Percentiles rank a stretch among this genome's conserved stretches.
These are phyloP conservation scores for Globisporangium spinosum DNA, from an alignment of 352 stramenopile species.

Conservation along the genomic window DNA sequence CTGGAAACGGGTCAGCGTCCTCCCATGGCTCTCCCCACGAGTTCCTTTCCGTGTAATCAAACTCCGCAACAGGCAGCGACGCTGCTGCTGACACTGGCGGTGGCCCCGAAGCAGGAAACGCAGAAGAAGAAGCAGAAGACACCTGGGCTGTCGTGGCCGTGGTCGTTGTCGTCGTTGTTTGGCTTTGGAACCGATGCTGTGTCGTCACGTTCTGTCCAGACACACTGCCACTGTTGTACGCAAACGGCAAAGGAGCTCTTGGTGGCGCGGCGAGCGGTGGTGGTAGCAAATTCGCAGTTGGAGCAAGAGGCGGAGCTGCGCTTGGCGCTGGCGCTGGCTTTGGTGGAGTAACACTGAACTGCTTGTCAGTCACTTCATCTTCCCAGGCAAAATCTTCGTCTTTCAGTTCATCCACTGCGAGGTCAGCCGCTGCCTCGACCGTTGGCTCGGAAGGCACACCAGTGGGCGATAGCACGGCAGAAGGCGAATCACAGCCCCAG, in stretches of 20 bases:
- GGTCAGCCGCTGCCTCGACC: constrained; percentile 21
- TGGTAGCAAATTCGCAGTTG: not conserved
- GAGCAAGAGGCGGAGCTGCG: not conserved
- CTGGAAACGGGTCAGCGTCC: constrained; percentile 8
- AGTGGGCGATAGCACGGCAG: constrained; percentile 61
- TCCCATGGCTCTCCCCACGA: constrained; percentile 22
- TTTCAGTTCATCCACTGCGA: constrained; percentile 7
- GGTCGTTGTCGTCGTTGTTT: not conserved
- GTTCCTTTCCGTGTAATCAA: constrained; percentile 18
- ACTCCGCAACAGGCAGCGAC: constrained; percentile 16
- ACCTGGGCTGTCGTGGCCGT: not conserved
- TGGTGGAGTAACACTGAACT: constrained; percentile 18
- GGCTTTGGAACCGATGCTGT: constrained; percentile 5
- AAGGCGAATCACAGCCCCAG: constrained; percentile 71
- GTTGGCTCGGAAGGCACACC: constrained; percentile 41
- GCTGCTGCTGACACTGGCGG: constrained; percentile 12
- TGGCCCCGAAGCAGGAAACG: constrained; percentile 14
- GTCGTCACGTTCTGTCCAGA: not conserved
- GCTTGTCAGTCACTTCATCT: constrained; percentile 30
- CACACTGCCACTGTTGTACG: constrained; percentile 1
- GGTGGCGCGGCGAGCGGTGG: not conserved
- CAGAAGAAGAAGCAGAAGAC: not conserved
- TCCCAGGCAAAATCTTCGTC: constrained; percentile 47
- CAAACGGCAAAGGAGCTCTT: not conserved
- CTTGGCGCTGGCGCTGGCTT: constrained; percentile 9